phyloP scores from a whole-genome alignment of 352 stramenopile species.

The Blastocystis sp. region DNA sequence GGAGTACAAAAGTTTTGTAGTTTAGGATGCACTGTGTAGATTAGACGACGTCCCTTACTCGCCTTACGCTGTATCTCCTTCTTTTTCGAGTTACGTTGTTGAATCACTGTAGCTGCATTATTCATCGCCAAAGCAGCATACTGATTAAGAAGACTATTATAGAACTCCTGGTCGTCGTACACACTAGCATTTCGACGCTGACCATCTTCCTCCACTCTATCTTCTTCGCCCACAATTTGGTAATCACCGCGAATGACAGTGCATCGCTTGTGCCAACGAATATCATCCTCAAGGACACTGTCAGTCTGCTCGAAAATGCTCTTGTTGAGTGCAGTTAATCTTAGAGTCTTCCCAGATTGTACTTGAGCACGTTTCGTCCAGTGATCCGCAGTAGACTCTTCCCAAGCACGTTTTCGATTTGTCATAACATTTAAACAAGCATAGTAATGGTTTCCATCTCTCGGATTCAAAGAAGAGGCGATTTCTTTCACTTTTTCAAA shows the following conservation, averaged over 20 bases:
- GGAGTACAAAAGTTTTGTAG: conserved; percentile 60
- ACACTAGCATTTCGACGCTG: conserved; percentile 15
- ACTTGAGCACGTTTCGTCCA: conserved; percentile 51
- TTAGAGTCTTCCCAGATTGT: conserved; percentile 48
- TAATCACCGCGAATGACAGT: conserved; percentile 59
- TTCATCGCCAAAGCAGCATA: conserved; percentile 47
- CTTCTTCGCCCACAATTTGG: conserved; percentile 35
- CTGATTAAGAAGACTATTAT: conserved; percentile 56
- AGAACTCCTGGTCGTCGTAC: conserved; percentile 61
- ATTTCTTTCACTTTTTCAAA: background rate
- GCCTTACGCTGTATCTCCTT: conserved; percentile 60
- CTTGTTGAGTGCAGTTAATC: conserved; percentile 43
- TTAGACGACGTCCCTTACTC: conserved; percentile 37
- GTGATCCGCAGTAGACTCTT: conserved; percentile 34
- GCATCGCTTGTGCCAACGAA: conserved; percentile 53
- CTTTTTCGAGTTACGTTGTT: conserved; percentile 46
- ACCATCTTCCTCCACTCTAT: conserved; percentile 28
- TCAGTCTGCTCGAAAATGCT: conserved; percentile 46
- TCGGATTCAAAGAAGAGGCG: background rate
- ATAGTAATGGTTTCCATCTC: background rate
- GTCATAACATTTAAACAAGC: background rate
- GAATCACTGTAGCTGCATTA: background rate
- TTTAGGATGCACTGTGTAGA: conserved; percentile 61
- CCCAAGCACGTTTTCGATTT: conserved; percentile 18
- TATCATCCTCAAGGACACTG: conserved; percentile 46